Evolutionary conservation across 1,139 yeast species (phyloP).

Genomic region (Pichia sp.): DNA sequence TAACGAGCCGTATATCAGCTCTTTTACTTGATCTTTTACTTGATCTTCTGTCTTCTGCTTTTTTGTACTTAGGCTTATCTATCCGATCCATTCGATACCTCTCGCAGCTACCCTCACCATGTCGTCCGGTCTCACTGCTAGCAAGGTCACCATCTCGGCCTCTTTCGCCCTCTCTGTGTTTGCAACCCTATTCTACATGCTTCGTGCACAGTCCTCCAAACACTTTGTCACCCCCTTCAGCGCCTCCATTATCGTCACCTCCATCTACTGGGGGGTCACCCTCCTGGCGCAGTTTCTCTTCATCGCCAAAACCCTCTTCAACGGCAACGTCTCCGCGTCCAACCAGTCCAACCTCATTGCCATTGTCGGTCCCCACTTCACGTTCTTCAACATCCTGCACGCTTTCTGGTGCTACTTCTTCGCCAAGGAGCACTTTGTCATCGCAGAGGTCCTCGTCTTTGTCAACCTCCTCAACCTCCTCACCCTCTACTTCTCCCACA

Average conservation of each 20-base stretch:
- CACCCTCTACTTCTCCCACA: slow-evolving; percentile 53
- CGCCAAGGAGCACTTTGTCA: slow-evolving; percentile 46
- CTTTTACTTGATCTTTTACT: too few relatives aligned
- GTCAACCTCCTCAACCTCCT: slow-evolving; percentile 56
- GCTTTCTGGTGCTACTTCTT: slow-evolving; percentile 65
- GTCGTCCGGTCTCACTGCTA: slow-evolving; percentile 28
- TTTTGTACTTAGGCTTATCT: too few relatives aligned
- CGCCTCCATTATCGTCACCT: slow-evolving; percentile 47
- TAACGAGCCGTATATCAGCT: too few relatives aligned
- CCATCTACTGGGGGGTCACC: slow-evolving; percentile 55
- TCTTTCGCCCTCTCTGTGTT: slow-evolving; percentile 51
- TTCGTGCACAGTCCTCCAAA: slow-evolving; percentile 31
- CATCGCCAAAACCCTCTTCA: slow-evolving; percentile 48
- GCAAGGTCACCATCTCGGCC: slow-evolving; percentile 44
- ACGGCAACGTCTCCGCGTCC: slow-evolving; percentile 31
- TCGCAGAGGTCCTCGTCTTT: slow-evolving; percentile 53
- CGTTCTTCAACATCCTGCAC: slow-evolving; percentile 53
- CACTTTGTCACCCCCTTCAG: slow-evolving; percentile 64
- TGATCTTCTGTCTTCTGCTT: too few relatives aligned
- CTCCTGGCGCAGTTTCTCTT: slow-evolving; percentile 52
- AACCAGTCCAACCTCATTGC: slow-evolving; percentile 33
- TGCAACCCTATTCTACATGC: slow-evolving; percentile 51
- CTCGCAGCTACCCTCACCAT: slow-evolving; percentile 1
- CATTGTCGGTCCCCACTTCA: slow-evolving; percentile 57
- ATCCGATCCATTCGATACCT: too few relatives aligned